phyloP scores from a whole-genome alignment of 108 stramenopile species.

The Bacterosira constricta region DNA sequence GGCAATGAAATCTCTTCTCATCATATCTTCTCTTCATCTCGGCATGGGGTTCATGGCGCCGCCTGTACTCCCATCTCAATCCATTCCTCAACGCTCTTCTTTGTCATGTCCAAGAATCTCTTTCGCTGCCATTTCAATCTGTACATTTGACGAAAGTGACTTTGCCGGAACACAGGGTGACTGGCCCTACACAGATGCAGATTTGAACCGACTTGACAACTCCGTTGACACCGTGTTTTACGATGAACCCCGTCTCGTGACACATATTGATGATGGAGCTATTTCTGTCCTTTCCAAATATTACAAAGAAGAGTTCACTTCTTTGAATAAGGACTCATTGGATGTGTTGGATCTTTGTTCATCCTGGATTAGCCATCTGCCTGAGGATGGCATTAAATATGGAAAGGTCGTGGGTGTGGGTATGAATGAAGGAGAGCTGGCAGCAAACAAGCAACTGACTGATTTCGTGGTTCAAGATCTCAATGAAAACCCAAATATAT shows the following conservation, averaged over 20 bases:
- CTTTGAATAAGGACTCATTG: conserved; percentile 31
- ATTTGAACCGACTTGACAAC: conserved; percentile 69
- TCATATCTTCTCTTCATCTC: not conserved
- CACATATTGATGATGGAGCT: conserved; percentile 79
- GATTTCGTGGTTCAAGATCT: conserved; percentile 64
- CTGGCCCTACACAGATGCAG: conserved; percentile 59
- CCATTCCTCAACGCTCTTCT: not conserved
- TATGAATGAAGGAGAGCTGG: conserved; percentile 76
- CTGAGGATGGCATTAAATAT: conserved; percentile 37
- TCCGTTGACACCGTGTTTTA: conserved; percentile 68
- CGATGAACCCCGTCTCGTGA: conserved; percentile 69
- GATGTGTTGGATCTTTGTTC: conserved; percentile 81
- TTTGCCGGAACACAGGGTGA: conserved; percentile 57
- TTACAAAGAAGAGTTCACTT: conserved; percentile 56
- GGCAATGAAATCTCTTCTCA: not conserved
- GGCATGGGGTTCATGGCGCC: not conserved
- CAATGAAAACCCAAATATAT: conserved; percentile 55
- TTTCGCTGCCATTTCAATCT: conserved; percentile 49
- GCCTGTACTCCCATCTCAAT: not conserved
- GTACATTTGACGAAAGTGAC: conserved; percentile 62
- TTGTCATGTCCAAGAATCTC: not conserved
- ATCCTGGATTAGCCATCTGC: conserved; percentile 73
- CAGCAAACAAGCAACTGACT: conserved; percentile 64
- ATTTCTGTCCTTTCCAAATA: conserved; percentile 57
- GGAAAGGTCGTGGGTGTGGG: conserved; percentile 70